Evolutionary conservation across 345 rosid species (phyloP), one percentile per base, ranked within the genome.

Genomic region (Hibiscus mutabilis): DNA sequence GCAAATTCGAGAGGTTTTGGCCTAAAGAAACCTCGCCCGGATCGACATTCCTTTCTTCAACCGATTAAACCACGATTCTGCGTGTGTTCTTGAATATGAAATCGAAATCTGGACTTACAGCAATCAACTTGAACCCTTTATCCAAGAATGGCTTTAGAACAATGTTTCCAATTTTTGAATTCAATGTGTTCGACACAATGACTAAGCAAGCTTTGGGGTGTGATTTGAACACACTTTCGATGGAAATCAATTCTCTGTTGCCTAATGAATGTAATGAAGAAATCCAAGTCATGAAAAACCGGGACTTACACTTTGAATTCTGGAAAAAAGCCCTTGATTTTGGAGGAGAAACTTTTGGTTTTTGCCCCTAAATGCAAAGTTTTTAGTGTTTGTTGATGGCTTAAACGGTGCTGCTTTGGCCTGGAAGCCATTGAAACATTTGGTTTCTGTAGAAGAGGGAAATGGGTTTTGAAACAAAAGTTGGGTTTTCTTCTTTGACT

Each of bases 281-380:
- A 74, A 92, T 95, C 97, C 97, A 90, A 2, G 97, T 95, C 96
- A 95, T 90, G 84, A 95, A 95, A 80, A 95, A 86, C 63, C 82
- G 75, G 35, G 81, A 76, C 82, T 86, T 81, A 58, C 99, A 95
- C 2, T 74, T 73, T 9, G 87, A 79, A 15, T 79, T 83, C 18
- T 76, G 74, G 12, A 90, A 81, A 81, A 77, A 90, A 90, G 2
- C 57, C 74, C 60, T 74, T 82, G 37, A 92, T 67, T 75, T 70
- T 74, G 7, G 77, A 47, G 2, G 87, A 74, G 65, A 92, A 95
- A 60, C 69, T 69, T 73, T 70, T 81, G 15, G 89, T 56, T 56
- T 70, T 75, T 7, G 70, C 65, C 16, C 74, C 82, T 19, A 56
- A 19, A 2, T 76, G 76, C 60, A 79, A 75, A 57, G 77, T 2